A percentile compares a stretch with the other conserved stretches of the same genome.
phyloP scores from a whole-genome alignment of 2,329 filamentous ascomycete species.

The Aspergillus sp. region DNA sequence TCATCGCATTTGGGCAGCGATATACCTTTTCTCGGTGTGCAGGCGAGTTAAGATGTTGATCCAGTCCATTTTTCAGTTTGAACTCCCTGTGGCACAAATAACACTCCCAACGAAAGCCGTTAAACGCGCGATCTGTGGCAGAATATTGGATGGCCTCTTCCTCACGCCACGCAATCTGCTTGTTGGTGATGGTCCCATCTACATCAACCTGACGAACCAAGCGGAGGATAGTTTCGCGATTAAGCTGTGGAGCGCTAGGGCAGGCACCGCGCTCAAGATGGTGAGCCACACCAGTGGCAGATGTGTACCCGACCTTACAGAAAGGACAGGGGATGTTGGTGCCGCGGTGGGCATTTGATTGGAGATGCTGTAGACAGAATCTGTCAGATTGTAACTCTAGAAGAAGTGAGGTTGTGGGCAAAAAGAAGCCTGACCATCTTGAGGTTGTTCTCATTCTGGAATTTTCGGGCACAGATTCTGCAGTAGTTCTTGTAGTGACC shows the following conservation, averaged over 20 bases:
- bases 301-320: slow-evolving; percentile 41
- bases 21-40: slow-evolving; percentile 43
- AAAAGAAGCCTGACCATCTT: no score
- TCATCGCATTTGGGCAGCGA: slow-evolving; percentile 33
- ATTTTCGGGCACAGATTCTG: slow-evolving; percentile 20
- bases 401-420: no score
- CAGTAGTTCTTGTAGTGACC: slow-evolving; percentile 26
- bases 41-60: slow-evolving; percentile 49
- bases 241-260: slow-evolving; percentile 35
- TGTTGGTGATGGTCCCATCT: slow-evolving; percentile 44
- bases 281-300: slow-evolving; percentile 47
- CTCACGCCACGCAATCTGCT: slow-evolving; percentile 41
- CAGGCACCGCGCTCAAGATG: slow-evolving; percentile 53
- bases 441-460: slow-evolving; percentile 26
- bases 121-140: slow-evolving; percentile 39
- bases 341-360: slow-evolving; percentile 45
- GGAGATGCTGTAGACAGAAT: slow-evolving; percentile 42
- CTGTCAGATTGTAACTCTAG: not conserved
- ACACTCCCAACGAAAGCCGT: slow-evolving; percentile 44
- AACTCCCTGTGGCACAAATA: slow-evolving; percentile 48
- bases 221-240: slow-evolving; percentile 43
- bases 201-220: slow-evolving; percentile 42
- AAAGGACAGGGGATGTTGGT: slow-evolving; percentile 46
- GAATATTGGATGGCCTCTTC: slow-evolving; percentile 22
- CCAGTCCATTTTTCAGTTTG: slow-evolving; percentile 27